Evolutionary conservation across 164 flowering plant genomes (phyloP), one percentile per base, ranked within the genome.

Genomic region (Umbellularia californica): DNA sequence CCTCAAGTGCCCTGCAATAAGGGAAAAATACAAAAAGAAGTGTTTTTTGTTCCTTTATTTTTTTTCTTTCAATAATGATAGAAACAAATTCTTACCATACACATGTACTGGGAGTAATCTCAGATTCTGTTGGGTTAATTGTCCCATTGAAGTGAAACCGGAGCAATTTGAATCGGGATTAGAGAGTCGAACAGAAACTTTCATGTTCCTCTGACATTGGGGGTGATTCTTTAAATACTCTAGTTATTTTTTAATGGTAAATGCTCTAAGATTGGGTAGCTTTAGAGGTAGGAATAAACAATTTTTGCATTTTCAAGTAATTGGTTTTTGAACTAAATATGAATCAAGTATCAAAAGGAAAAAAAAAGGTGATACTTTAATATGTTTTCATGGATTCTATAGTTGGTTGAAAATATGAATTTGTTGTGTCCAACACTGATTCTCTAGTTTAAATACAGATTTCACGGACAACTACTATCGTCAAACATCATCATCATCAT

Each of bases 1-100:
- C 74, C 96, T 85, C 68, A 81, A 50, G 52, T 90, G 95, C 75
- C 99, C 98, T 93, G 76, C 17, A 78, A 51, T 55, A 71, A 78
- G 19, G 52, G 47, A 47, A 78, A 15, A 35, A 66, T 25, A 47
- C 65, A 50, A 11, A 3, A 69, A 58, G 60, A 15, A 20, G 60
- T 55, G 17, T 20, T 55, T 15, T 20, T 55, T 55, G 17, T 55
- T 55, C 60, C n/a, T 55, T 20, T 55, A 15, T 20, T 17, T 55
- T 52, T 52, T 20, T 55, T 55, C 17, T 55, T 55, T 55, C 60
- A 55, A 55, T 55, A 55, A 55, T 68, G 65, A 65, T 11, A n/a
- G 19, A 33, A 55, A 55, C 24, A 35, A 3, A 17, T 70, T 67
- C 47, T 28, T 69, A 10, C 35, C 55, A 69, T 69, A 22, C 47